These are phyloP conservation scores for Aphanomyces euteiches DNA, from an alignment of 352 stramenopile species.

Conservation along the genomic window DNA sequence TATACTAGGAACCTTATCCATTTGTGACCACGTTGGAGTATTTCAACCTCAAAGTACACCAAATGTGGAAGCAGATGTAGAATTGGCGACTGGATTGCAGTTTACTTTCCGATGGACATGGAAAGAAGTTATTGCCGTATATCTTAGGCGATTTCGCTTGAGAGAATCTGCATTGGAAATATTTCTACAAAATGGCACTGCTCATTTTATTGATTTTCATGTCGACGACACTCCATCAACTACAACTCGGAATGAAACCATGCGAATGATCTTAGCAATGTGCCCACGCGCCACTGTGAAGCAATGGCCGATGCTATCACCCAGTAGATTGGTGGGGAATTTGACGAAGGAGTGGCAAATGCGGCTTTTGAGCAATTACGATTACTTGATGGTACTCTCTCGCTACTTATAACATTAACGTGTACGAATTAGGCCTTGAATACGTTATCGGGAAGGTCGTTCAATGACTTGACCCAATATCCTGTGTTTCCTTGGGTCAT, in stretches of 20 bases:
- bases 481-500: slow-evolving; percentile 92
- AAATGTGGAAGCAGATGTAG: slow-evolving; percentile 22
- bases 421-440: slow-evolving; percentile 52
- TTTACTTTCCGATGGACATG: slow-evolving; percentile 81
- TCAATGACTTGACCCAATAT: slow-evolving; percentile 95
- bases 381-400: slow-evolving; percentile 91
- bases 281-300: slow-evolving; percentile 63
- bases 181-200: slow-evolving; percentile 73
- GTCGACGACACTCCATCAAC: slow-evolving; percentile 32
- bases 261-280: slow-evolving; percentile 70
- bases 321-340: slow-evolving; percentile 44
- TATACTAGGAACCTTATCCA: slow-evolving; percentile 58
- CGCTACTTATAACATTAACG: slow-evolving; percentile 21
- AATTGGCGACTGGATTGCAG: slow-evolving; percentile 62
- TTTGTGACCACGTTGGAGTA: slow-evolving; percentile 56
- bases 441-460: slow-evolving; percentile 82
- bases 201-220: slow-evolving; percentile 78
- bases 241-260: slow-evolving; percentile 71
- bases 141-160: slow-evolving; percentile 75
- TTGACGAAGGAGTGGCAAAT: slow-evolving; percentile 77
- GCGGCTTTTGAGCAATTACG: slow-evolving; percentile 87
- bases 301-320: slow-evolving; percentile 62
- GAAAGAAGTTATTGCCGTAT: slow-evolving; percentile 65
- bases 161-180: slow-evolving; percentile 79
- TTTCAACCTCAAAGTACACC: slow-evolving; percentile 50